A percentile compares a stretch with the other conserved stretches of the same genome.
These are phyloP conservation scores for Skeletonema grethae DNA, from an alignment of 108 stramenopile species.

Conservation along the genomic window DNA sequence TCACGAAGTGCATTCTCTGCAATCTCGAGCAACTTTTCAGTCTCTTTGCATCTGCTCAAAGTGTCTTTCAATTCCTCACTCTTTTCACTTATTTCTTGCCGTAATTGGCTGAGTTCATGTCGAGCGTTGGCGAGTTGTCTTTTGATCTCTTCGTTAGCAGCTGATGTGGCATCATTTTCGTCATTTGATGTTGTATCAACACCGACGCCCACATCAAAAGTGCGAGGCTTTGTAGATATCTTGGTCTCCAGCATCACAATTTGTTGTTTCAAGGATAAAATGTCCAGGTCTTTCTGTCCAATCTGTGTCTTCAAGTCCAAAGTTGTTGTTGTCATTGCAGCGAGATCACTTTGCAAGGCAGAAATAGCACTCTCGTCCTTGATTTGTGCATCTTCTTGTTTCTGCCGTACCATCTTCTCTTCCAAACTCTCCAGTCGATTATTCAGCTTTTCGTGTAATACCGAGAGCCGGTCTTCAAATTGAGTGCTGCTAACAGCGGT, in stretches of 20 bases:
- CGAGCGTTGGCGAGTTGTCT: slow-evolving; percentile 26
- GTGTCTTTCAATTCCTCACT: slow-evolving; percentile 11
- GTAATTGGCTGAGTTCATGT: slow-evolving; percentile 18
- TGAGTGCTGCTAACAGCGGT: slow-evolving; percentile 14
- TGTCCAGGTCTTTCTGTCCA: slow-evolving; percentile 50
- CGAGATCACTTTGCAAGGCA: slow-evolving; percentile 13
- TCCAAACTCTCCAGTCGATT: slow-evolving; percentile 41
- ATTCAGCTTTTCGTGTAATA: slow-evolving; percentile 40
- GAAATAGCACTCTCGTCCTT: slow-evolving; percentile 8
- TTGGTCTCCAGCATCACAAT: slow-evolving; percentile 26
- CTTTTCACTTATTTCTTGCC: not conserved
- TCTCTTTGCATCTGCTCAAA: slow-evolving; percentile 7
- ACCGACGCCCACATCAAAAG: slow-evolving; percentile 34
- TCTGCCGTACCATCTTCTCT: slow-evolving; percentile 38
- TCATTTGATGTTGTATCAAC: slow-evolving; percentile 1
- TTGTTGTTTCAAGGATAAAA: slow-evolving; percentile 39
- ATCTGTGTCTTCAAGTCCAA: slow-evolving; percentile 37
- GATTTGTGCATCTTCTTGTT: slow-evolving; percentile 4
- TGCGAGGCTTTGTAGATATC: slow-evolving; percentile 1
- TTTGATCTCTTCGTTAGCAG: slow-evolving; percentile 13
- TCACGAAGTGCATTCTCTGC: slow-evolving; percentile 15
- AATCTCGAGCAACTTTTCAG: not conserved
- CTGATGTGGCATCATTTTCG: slow-evolving; percentile 1
- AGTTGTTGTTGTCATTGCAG: slow-evolving; percentile 26
- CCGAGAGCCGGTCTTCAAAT: slow-evolving; percentile 41